These are phyloP conservation scores for Lipomyces sp. DNA, from an alignment of 805 yeast genomes.

Conservation along the genomic window DNA sequence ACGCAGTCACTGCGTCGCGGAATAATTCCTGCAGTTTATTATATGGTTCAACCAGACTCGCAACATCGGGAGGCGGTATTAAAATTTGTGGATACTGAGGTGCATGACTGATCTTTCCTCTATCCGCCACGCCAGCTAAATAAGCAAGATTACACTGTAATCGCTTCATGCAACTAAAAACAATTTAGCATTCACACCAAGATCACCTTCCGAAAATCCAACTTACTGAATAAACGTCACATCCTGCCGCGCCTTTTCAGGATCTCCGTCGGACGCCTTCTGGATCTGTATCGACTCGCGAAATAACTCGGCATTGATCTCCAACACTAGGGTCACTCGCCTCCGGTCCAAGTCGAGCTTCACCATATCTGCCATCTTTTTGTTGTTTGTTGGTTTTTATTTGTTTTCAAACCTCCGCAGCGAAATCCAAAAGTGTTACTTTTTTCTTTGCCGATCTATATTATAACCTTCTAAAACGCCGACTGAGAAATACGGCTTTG, in stretches of 20 bases:
- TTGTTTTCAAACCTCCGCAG: too few species aligned
- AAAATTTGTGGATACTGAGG: slow-evolving; percentile 44
- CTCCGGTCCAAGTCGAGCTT: slow-evolving; percentile 40
- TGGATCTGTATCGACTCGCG: slow-evolving; percentile 36
- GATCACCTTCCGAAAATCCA: neutral
- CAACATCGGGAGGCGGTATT: slow-evolving; percentile 43
- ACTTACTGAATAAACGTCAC: slow-evolving; percentile 35
- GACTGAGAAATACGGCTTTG: too few species aligned
- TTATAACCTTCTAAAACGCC: too few species aligned
- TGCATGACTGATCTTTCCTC: slow-evolving; percentile 34
- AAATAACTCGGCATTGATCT: slow-evolving; percentile 44
- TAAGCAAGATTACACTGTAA: slow-evolving; percentile 47
- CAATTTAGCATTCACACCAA: neutral
- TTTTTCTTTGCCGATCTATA: too few species aligned
- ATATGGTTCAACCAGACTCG: slow-evolving; percentile 44
- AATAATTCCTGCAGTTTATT: slow-evolving; percentile 43
- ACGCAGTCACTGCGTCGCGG: slow-evolving; percentile 38
- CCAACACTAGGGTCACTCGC: slow-evolving; percentile 43
- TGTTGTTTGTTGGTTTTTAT: neutral
- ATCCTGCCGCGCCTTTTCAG: slow-evolving; percentile 32
- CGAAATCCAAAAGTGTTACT: too few species aligned
- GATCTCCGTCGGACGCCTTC: slow-evolving; percentile 20
- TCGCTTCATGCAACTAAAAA: slow-evolving; percentile 43
- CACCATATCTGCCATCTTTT: slow-evolving; percentile 15
- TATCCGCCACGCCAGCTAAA: slow-evolving; percentile 44